Percentiles rank a stretch among this genome's conserved stretches.
These are phyloP conservation scores for Pyronema omphalodes DNA, from an alignment of 495 filamentous ascomycete species.

Conservation along the genomic window DNA sequence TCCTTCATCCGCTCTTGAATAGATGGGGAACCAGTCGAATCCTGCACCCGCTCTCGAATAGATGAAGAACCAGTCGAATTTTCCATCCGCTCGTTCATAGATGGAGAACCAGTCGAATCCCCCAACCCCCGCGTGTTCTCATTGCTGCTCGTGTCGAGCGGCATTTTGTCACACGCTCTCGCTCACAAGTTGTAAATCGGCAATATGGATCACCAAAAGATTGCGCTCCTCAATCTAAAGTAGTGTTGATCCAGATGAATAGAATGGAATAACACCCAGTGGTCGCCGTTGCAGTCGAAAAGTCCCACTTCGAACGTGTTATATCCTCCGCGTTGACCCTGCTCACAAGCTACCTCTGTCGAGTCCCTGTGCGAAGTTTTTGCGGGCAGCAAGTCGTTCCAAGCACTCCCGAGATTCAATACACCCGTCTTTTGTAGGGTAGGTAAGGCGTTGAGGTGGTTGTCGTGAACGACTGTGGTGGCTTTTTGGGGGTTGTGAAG, in stretches of 20 bases:
- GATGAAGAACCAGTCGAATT: neutral
- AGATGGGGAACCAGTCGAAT: neutral
- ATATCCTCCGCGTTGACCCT: neutral
- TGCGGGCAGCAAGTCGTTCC: neutral
- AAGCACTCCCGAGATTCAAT: neutral
- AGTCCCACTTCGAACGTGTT: constrained; percentile 1
- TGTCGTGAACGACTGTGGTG: neutral
- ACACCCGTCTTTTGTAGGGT: neutral
- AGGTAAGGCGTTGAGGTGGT: neutral
- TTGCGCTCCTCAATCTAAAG: neutral
- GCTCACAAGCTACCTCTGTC: neutral
- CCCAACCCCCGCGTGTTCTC: neutral
- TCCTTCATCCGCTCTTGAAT: neutral
- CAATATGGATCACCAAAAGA: neutral
- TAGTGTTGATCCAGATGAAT: neutral
- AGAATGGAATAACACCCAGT: neutral
- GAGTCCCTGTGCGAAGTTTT: neutral
- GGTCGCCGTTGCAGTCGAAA: neutral
- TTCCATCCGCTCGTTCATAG: neutral
- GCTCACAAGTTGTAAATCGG: neutral
- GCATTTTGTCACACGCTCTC: neutral
- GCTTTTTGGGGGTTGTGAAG: neutral
- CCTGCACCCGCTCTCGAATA: neutral
- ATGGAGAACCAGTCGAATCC: neutral
- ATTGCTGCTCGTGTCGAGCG: neutral